These are phyloP conservation scores for Penicillium decumbens DNA, from an alignment of 2,329 filamentous ascomycete genomes.

Conservation along the genomic window DNA sequence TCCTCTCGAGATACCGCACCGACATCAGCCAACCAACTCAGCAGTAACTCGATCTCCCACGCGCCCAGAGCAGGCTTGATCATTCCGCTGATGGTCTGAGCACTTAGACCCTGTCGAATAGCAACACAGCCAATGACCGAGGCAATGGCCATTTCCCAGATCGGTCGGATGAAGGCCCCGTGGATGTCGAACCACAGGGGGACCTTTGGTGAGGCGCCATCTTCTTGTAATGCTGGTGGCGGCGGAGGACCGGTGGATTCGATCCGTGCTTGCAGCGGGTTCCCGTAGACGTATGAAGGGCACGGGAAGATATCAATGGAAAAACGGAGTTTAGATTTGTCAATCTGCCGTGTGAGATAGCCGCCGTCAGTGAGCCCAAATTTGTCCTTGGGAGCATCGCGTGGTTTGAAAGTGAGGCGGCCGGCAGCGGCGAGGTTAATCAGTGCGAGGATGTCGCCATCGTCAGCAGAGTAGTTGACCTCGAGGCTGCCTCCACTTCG, in stretches of 20 bases:
- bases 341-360: slow-evolving; percentile 46
- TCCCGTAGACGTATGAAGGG: slow-evolving; percentile 38
- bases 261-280: slow-evolving; percentile 29
- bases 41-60: slow-evolving; percentile 42
- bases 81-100: slow-evolving; percentile 33
- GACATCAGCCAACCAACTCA: slow-evolving; percentile 39
- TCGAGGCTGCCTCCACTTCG: slow-evolving; percentile 27
- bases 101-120: slow-evolving; percentile 39
- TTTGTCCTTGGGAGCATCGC: slow-evolving; percentile 41
- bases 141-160: slow-evolving; percentile 43
- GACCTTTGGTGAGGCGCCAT: slow-evolving; percentile 27
- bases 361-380: slow-evolving; percentile 46
- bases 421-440: slow-evolving; percentile 41
- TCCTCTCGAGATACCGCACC: slow-evolving; percentile 16
- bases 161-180: slow-evolving; percentile 29
- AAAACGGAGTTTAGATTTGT: slow-evolving; percentile 44
- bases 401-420: slow-evolving; percentile 34
- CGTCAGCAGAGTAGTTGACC: slow-evolving; percentile 37
- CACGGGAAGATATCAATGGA: slow-evolving; percentile 38
- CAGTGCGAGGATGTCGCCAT: slow-evolving; percentile 43
- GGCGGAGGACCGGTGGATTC: slow-evolving; percentile 25
- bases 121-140: slow-evolving; percentile 42
- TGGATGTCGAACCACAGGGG: slow-evolving; percentile 50
- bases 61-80: slow-evolving; percentile 37
- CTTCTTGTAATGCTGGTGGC: slow-evolving; percentile 8